Evolutionary conservation across 305 asterid species (phyloP), one percentile per base, ranked within the genome.

Genomic region (Andrographis paniculata): DNA sequence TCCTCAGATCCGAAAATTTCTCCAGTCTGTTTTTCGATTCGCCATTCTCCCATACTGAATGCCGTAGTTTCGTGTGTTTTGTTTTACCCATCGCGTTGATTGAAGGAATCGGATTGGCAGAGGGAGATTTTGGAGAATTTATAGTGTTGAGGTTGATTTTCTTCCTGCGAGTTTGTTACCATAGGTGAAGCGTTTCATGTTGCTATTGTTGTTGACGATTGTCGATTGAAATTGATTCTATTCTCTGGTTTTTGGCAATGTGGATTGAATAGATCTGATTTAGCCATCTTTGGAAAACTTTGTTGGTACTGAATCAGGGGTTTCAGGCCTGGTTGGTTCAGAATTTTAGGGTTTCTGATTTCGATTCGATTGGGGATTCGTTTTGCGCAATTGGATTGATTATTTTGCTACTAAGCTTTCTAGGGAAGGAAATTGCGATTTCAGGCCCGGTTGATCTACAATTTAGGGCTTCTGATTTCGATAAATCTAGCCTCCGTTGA

Each of bases 1-100:
- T 60, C 21, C 44, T 50, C 63, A 75, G 87, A 78, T 74, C 85
- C 85, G 78, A 65, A 64, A 64, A 46, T 66, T 20, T 60, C 77
- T 76, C 76, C 56, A 41, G 12, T 52, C 44, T 47, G 18, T 54
- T 57, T 17, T 45, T 41, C 48, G 14, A 42, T 36, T 16, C 43
- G 16, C 22, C 38, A 41, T 53, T 33, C 27, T 24, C 33, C 49
- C 55, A 22, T 17, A 33, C 41, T 28, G 48, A 31, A 51, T 15
- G 16, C 33, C 42, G 40, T 20, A 24, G 18, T 17, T 30, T 42
- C 18, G 38, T 15, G 17, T 22, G 42, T 52, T n/a, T 30, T 22
- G 40, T 11, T 7, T 45, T 27, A 21, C 12, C 12, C 42, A 54
- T 18, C 37, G 43, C 56, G 43, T 51, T 63, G 66, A 44, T 58